These are phyloP conservation scores for Aspergillus ustus DNA, from an alignment of 2,329 filamentous ascomycete species.

Conservation along the genomic window DNA sequence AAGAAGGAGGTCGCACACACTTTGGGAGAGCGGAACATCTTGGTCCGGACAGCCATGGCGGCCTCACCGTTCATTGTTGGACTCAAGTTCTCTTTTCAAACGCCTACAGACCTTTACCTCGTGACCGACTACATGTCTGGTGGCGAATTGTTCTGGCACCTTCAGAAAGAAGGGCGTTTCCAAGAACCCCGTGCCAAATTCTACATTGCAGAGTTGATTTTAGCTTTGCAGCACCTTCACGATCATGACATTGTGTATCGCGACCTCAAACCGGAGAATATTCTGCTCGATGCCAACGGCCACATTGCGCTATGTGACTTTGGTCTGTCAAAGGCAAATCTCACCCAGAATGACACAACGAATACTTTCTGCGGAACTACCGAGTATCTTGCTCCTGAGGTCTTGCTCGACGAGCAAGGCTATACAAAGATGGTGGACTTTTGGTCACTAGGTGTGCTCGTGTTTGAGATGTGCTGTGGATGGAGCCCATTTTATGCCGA, in stretches of 20 bases:
- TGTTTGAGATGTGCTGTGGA: constrained; percentile 99
- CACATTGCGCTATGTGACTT: constrained; percentile 98
- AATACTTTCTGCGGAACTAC: constrained; percentile 99
- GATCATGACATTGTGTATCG: constrained; percentile 98
- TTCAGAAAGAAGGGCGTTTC: constrained; percentile 96
- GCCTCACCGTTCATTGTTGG: constrained; percentile 98
- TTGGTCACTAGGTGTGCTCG: constrained; percentile 95
- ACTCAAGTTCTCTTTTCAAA: constrained; percentile 98
- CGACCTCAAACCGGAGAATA: constrained; percentile 97
- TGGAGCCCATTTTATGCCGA: constrained; percentile 99
- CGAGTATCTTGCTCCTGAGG: constrained; percentile 94
- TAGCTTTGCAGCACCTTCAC: constrained; percentile 93
- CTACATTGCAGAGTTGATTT: constrained; percentile 96
- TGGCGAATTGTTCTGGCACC: constrained; percentile 96
- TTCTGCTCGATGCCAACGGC: constrained; percentile 92
- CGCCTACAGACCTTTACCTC: constrained; percentile 93
- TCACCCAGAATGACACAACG: constrained; percentile 95
- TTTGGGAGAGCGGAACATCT: constrained; percentile 93
- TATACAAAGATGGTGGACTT: constrained; percentile 99
- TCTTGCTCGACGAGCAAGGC: constrained; percentile 90
- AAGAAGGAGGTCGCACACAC: constrained; percentile 99
- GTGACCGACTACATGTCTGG: constrained; percentile 99
- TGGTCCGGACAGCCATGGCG: constrained; percentile 92
- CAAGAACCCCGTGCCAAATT: constrained; percentile 95
- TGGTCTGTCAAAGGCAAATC: constrained; percentile 93